Evolutionary conservation across 495 filamentous ascomycete genomes (phyloP).

Genomic region (Sabuloglossum arenarium): DNA sequence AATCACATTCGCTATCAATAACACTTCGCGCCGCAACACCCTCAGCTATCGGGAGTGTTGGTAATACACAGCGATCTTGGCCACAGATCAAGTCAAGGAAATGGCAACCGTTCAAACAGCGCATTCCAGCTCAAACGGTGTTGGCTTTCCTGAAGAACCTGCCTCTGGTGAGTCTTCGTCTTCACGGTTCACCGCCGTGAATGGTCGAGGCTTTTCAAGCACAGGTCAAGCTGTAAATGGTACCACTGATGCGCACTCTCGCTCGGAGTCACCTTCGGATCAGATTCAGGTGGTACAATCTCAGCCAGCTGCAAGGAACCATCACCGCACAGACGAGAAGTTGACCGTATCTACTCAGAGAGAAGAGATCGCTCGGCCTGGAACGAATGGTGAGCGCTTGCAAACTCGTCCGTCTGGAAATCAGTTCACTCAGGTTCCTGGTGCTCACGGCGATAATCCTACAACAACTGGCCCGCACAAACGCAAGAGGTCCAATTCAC

Average conservation of each 20-base stretch:
- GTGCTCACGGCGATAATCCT: not conserved
- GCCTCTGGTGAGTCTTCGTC: slow-evolving; percentile 7
- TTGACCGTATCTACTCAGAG: not conserved
- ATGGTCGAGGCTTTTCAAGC: slow-evolving; percentile 10
- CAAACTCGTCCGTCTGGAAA: not conserved
- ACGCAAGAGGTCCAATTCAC: slow-evolving; percentile 3
- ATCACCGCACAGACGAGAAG: not conserved
- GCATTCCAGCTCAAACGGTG: slow-evolving; percentile 3
- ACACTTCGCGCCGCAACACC: not conserved
- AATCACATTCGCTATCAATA: not conserved
- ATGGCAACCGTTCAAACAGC: not conserved
- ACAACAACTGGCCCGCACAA: not conserved
- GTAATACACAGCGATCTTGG: not conserved
- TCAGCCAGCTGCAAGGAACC: not conserved
- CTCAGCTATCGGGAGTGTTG: not conserved
- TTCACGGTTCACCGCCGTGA: slow-evolving; percentile 13
- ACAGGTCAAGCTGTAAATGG: slow-evolving; percentile 8
- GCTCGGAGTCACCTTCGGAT: slow-evolving; percentile 6
- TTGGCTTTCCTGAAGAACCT: slow-evolving; percentile 10
- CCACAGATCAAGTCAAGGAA: not conserved
- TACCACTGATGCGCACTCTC: slow-evolving; percentile 1
- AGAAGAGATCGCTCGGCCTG: not conserved
- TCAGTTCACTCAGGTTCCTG: not conserved
- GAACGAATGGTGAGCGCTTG: not conserved
- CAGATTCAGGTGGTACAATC: slow-evolving; percentile 6